Base-by-base conservation (phyloP, 2,329 filamentous ascomycete species). In the Cercospora sesami region DNA sequence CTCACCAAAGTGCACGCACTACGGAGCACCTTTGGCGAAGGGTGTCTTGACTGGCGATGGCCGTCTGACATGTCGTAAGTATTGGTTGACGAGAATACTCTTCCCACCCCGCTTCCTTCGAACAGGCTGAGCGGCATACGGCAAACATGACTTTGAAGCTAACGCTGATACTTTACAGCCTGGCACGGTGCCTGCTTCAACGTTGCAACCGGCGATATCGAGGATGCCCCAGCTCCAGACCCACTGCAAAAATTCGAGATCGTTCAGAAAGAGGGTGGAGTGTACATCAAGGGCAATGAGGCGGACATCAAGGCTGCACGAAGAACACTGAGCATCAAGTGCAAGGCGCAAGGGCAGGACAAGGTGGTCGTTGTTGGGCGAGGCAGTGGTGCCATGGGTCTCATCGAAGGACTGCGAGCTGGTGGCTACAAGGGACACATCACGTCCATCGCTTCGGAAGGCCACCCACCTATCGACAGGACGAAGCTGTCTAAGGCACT, bases 181-280 rank as follows among this genome's bases (percentile, higher is more conserved):
- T 98, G 95, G 95, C 94, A 98, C 79, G 94, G 94, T 83, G 95
- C 95, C 66, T 99, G 95, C 84, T 99, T 97, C 83, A 95, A 93
- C 71, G 88, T 92, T 71, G 86, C 86, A 65, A 96, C 91, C 5
- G 95, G 95, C 63, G 95, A 99, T 75, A 91, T 98, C 68, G 95
- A 99, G 81, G 93, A 98, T 77, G 94, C 94, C 0, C 95, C 95
- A 0, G 95, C 92, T 1, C 87, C 96, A 28, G 93, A 98, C 75
- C 86, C 91, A n/a, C 83, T 99, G 28, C 87, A 91, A 57, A 90
- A 90, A 61, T 99, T 96, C 82, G 89, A 92, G 63, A 83, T 97
- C 33, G 83, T 88, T 33, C 90, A 96, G 79, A 93, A 90, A 76
- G 88, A 95, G 74, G 93, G 92, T 33, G 90, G 86, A 5, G 89